These are phyloP conservation scores for Pythium dissimile DNA, from an alignment of 352 stramenopile genomes.

Conservation along the genomic window DNA sequence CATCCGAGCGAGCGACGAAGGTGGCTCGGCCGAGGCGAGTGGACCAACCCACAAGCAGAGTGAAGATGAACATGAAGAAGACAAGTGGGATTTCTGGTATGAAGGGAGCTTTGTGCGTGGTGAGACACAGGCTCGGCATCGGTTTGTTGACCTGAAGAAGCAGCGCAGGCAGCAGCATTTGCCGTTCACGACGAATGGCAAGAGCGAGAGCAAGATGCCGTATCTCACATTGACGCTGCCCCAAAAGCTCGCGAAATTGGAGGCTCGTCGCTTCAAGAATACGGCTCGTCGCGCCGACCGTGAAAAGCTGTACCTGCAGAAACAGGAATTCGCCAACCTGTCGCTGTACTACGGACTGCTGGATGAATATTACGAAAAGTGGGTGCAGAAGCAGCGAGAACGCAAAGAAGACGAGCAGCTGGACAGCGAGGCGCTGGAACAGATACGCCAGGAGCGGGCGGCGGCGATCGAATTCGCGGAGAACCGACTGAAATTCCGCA, in stretches of 20 bases:
- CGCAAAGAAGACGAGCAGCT: conserved; percentile 31
- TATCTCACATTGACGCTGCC: conserved; percentile 45
- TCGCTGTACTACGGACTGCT: conserved; percentile 54
- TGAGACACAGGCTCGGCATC: conserved; percentile 52
- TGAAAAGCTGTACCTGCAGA: conserved; percentile 41
- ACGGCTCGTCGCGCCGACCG: conserved; percentile 29
- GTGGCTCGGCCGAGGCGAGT: too few species aligned
- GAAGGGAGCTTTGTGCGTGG: conserved; percentile 68
- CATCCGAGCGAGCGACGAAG: too few species aligned
- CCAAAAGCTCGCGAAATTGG: conserved; percentile 32
- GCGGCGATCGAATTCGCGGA: conserved; percentile 36
- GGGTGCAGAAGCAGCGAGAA: conserved; percentile 37
- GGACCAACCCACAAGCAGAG: too few species aligned
- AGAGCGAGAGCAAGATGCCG: conserved; percentile 56
- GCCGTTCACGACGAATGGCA: conserved; percentile 69
- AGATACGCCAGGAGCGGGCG: conserved; percentile 32
- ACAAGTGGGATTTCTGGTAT: conserved; percentile 64
- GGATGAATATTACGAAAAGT: conserved; percentile 68
- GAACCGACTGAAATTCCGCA: conserved; percentile 40
- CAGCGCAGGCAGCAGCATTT: conserved; percentile 19
- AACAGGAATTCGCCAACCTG: conserved; percentile 44
- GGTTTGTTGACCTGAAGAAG: conserved; percentile 46
- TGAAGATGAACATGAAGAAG: conserved; percentile 2
- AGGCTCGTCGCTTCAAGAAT: conserved; percentile 36
- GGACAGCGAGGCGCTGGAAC: conserved; percentile 22